Percentiles rank a stretch among this genome's conserved stretches.
Evolutionary conservation across 2,329 filamentous ascomycete species (phyloP).

Genomic region (Scopulariopsis brevicaulis): DNA sequence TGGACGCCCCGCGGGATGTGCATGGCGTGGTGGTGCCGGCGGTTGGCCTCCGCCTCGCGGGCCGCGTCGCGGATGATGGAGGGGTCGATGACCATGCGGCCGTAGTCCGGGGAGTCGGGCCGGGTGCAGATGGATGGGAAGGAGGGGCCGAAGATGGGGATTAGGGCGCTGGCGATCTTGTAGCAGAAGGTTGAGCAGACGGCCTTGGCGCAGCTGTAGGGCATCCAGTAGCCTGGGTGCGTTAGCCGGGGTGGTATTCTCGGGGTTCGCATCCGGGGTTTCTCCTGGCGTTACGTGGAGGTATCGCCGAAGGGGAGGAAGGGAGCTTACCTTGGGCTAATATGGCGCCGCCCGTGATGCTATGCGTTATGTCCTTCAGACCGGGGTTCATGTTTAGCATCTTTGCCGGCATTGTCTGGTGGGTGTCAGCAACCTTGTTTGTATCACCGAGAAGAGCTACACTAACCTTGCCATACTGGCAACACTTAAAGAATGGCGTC

Average conservation of each 20-base stretch:
- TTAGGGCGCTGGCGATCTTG: constrained; percentile 71
- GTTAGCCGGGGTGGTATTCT: not conserved
- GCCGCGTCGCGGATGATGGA: constrained; percentile 41
- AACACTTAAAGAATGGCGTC: constrained; percentile 89
- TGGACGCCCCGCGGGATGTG: constrained; percentile 1
- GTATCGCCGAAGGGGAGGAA: constrained; percentile 6
- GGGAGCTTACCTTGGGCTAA: constrained; percentile 65
- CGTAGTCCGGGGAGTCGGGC: constrained; percentile 51
- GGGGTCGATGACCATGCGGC: constrained; percentile 53
- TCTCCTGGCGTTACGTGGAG: not conserved
- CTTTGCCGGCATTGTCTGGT: constrained; percentile 79
- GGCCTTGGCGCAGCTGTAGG: constrained; percentile 73
- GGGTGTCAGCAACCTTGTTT: not conserved
- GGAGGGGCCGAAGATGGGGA: constrained; percentile 76
- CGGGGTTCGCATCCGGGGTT: constrained; percentile 6
- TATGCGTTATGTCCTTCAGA: constrained; percentile 80
- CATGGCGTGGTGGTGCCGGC: constrained; percentile 16
- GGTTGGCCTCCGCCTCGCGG: constrained; percentile 32
- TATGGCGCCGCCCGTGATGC: constrained; percentile 87
- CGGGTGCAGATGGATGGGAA: constrained; percentile 65
- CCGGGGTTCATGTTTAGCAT: constrained; percentile 70
- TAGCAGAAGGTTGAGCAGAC: constrained; percentile 86
- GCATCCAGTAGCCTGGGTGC: constrained; percentile 84
- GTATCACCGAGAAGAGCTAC: not conserved
- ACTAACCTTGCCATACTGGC: constrained; percentile 73